Evolutionary conservation across 352 stramenopile genomes (phyloP).

Genomic region (Phytophthora megakarya): DNA sequence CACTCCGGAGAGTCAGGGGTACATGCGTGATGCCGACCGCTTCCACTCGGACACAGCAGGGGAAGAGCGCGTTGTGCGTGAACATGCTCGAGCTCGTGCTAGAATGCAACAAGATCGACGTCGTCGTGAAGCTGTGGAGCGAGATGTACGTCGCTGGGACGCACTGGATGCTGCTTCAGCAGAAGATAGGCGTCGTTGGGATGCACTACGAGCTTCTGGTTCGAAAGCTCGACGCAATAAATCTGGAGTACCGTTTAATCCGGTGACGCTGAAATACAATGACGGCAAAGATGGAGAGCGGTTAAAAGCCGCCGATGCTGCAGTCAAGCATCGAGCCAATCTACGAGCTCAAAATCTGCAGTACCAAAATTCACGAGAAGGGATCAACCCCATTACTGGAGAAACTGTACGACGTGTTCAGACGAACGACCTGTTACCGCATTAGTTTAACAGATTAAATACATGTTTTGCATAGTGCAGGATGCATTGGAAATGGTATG

Average conservation of each 20-base stretch:
- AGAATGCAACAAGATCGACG: constrained; percentile 71
- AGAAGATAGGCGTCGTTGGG: constrained; percentile 74
- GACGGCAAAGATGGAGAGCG: constrained; percentile 81
- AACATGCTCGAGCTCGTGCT: constrained; percentile 53
- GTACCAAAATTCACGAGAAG: constrained; percentile 77
- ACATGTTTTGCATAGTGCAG: too few relatives aligned
- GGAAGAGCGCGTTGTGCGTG: constrained; percentile 70
- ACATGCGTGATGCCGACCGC: constrained; percentile 83
- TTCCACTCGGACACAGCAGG: constrained; percentile 91
- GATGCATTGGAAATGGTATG: too few relatives aligned
- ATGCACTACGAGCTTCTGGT: constrained; percentile 61
- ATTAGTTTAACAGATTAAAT: constrained; percentile 8
- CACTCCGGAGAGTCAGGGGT: constrained; percentile 64
- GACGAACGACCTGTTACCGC: constrained; percentile 56
- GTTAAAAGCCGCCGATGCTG: constrained; percentile 64
- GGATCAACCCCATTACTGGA: constrained; percentile 89
- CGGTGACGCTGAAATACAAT: constrained; percentile 88
- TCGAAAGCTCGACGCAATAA: constrained; percentile 89
- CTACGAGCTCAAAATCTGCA: constrained; percentile 81
- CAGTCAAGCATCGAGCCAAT: constrained; percentile 77
- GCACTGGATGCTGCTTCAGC: constrained; percentile 70
- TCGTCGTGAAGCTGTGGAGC: constrained; percentile 60
- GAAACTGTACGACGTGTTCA: constrained; percentile 55
- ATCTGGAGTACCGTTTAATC: constrained; percentile 86
- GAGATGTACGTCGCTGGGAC: constrained; percentile 87